A percentile compares a stretch with the other conserved stretches of the same genome.
Evolutionary conservation across 2,329 filamentous ascomycete genomes (phyloP).

Genomic region (Aspergillus transmontanensis): DNA sequence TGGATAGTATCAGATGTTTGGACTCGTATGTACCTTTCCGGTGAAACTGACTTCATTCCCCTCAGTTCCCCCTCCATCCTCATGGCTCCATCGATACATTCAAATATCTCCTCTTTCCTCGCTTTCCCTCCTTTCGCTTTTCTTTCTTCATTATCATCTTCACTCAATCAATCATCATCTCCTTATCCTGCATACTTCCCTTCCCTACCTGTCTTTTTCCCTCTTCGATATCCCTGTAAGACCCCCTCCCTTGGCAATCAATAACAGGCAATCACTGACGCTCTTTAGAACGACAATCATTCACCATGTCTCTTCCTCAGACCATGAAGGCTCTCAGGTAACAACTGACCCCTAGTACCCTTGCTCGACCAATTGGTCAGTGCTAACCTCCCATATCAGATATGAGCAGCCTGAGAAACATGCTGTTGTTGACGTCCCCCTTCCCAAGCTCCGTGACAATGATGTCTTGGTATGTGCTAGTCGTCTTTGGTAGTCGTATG

Average conservation of each 20-base stretch:
- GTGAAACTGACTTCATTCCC: constrained; percentile 4
- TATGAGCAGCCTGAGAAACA: constrained; percentile 66
- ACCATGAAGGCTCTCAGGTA: constrained; percentile 66
- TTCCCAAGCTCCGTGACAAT: constrained; percentile 61
- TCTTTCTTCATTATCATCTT: constrained; percentile 7
- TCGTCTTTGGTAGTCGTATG: not conserved
- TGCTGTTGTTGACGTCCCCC: constrained; percentile 63
- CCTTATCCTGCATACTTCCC: not conserved
- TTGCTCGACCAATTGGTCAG: constrained; percentile 1
- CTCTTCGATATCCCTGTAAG: not conserved
- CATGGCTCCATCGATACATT: not conserved
- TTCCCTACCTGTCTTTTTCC: not conserved
- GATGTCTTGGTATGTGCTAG: constrained; percentile 55
- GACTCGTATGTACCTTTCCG: not conserved
- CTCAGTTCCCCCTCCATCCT: not conserved
- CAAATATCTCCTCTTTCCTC: constrained; percentile 12
- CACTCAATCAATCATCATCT: not conserved
- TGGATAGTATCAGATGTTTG: not conserved
- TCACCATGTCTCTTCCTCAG: constrained; percentile 50
- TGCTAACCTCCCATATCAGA: constrained; percentile 28
- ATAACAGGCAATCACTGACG: not conserved
- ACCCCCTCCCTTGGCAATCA: not conserved
- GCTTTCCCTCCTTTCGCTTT: constrained; percentile 6
- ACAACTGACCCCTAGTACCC: constrained; percentile 10
- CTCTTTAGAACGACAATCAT: not conserved